Percentiles rank a stretch among this genome's conserved stretches.
Conservation (phyloP, 202 grass and related monocot genomes). For the Digitaria exilis region DNA sequence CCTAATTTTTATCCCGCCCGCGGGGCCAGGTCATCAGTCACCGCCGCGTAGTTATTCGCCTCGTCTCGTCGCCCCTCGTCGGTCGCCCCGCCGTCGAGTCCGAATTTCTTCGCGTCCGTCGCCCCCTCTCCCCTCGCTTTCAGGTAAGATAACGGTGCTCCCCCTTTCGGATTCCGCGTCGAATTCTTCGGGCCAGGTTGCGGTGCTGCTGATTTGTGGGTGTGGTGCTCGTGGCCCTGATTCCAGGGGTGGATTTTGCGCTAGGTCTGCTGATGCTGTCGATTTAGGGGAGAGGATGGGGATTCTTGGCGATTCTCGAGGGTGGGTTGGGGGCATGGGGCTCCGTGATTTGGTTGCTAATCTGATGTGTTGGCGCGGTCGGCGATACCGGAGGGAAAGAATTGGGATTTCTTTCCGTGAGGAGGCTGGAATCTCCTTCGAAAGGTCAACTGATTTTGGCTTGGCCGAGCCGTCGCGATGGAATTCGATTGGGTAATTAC, state of each 20-base stretch:
- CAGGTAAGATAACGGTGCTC: constrained; percentile 45
- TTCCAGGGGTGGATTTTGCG: neutral
- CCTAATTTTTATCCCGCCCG: constrained; percentile 22
- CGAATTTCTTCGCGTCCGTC: neutral
- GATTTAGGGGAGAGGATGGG: neutral
- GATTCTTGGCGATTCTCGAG: neutral
- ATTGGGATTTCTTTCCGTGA: neutral
- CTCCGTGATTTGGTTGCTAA: neutral
- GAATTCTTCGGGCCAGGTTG: neutral
- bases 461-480: neutral
- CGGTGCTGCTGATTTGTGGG: neutral
- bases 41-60: neutral
- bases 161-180: neutral
- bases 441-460: neutral
- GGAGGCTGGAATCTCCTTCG: neutral
- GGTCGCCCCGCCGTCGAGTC: neutral
- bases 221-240: neutral
- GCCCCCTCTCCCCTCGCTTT: neutral
- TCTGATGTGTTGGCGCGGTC: neutral
- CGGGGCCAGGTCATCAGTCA: constrained; percentile 15
- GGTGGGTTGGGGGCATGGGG: neutral
- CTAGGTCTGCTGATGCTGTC: neutral
- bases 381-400: neutral
- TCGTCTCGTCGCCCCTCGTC: neutral
- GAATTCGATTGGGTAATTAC: neutral